Conservation (phyloP, 805 yeast genomes). For the Candida ortonii region DNA sequence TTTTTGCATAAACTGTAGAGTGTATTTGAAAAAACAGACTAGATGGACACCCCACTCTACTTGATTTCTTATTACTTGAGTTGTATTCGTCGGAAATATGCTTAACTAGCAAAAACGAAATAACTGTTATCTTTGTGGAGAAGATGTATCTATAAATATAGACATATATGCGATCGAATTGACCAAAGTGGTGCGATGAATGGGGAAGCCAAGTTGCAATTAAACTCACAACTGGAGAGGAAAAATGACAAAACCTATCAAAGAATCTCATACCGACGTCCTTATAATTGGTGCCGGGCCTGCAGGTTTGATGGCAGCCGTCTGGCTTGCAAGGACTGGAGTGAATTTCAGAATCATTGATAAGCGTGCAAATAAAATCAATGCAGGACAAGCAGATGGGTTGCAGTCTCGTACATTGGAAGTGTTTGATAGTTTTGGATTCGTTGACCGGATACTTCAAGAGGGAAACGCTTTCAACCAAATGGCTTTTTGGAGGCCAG, state of each 20-base stretch:
- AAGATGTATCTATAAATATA: no score
- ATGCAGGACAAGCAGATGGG: slow-evolving; percentile 37
- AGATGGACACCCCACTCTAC: no score
- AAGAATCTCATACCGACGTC: slow-evolving; percentile 27
- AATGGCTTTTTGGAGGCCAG: slow-evolving; percentile 33
- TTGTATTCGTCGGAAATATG: no score
- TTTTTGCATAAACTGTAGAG: no score
- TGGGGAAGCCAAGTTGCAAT: no score
- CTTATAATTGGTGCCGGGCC: slow-evolving; percentile 40
- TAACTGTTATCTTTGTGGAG: no score
- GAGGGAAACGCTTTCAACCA: slow-evolving; percentile 30
- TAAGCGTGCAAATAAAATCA: slow-evolving; percentile 28
- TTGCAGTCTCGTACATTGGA: slow-evolving; percentile 33
- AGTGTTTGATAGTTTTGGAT: slow-evolving; percentile 27
- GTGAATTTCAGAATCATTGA: slow-evolving; percentile 30
- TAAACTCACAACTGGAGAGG: neutral
- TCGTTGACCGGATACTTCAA: slow-evolving; percentile 28
- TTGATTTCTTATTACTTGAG: no score
- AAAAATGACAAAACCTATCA: slow-evolving; percentile 7
- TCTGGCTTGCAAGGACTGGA: slow-evolving; percentile 31
- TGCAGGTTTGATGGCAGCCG: slow-evolving; percentile 36
- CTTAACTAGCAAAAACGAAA: no score
- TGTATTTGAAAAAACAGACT: no score
- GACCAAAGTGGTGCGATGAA: no score
- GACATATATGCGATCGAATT: no score